phyloP scores from a whole-genome alignment of 345 rosid species.

The Citrus australasica region DNA sequence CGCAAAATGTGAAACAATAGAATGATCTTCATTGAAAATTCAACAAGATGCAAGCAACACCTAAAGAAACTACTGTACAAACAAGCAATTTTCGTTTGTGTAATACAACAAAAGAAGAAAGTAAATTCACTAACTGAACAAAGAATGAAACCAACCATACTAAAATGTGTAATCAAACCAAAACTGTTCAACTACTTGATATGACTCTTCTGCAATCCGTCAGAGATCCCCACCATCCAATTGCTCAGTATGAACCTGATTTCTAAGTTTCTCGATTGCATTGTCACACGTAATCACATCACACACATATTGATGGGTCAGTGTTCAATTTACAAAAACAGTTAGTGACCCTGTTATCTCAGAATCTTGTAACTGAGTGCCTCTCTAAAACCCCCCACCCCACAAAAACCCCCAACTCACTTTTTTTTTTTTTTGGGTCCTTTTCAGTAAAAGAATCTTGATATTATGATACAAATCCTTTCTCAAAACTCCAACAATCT shows the following conservation, averaged over 20 bases:
- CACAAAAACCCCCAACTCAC: too few species aligned
- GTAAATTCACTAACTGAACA: background rate
- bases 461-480: background rate
- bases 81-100: background rate
- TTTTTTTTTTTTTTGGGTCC: background rate
- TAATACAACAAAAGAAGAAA: background rate
- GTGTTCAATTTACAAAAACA: slow-evolving; percentile 1
- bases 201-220: background rate
- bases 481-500: background rate
- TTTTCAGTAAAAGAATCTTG: background rate
- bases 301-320: background rate
- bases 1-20: background rate
- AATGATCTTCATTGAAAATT: background rate
- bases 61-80: background rate
- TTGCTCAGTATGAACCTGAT: background rate
- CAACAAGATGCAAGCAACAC: background rate
- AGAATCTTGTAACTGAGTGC: background rate
- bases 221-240: background rate
- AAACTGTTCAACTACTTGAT: background rate
- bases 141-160: background rate
- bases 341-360: background rate
- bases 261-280: background rate
- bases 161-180: background rate
- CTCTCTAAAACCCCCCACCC: too few species aligned
- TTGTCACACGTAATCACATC: background rate